phyloP scores from a whole-genome alignment of 768 basidiomycete genomes.

The Tylopilus felleus region DNA sequence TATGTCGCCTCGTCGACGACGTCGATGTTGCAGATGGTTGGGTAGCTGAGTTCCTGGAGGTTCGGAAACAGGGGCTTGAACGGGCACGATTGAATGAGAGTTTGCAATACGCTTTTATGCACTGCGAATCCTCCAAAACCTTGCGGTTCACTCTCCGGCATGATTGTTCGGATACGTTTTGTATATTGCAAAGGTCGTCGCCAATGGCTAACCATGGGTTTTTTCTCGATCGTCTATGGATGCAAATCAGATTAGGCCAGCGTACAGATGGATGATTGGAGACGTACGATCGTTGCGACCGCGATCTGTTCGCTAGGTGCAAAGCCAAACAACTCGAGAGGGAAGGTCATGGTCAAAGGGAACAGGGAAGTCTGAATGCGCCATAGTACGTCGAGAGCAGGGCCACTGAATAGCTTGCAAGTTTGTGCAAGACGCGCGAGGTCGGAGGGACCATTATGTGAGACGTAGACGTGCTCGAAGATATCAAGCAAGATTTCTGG shows the following conservation, averaged over 20 bases:
- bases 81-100: conserved; percentile 21
- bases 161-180: conserved; percentile 15
- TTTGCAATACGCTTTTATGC: conserved; percentile 16
- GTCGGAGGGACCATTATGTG: conserved; percentile 4
- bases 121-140: conserved; percentile 13
- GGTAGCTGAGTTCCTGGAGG: conserved; percentile 20
- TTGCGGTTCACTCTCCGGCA: conserved; percentile 3
- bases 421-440: conserved; percentile 15
- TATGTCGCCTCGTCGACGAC: conserved; percentile 13
- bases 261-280: background rate
- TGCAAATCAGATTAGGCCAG: background rate
- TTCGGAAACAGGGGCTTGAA: conserved; percentile 20
- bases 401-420: conserved; percentile 15
- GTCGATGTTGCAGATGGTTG: conserved; percentile 18
- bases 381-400: conserved; percentile 25
- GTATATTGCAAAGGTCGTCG: conserved; percentile 15
- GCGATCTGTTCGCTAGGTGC: conserved; percentile 14
- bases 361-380: conserved; percentile 17
- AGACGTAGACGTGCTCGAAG: conserved; percentile 16
- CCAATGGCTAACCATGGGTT: conserved; percentile 16
- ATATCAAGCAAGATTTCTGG: conserved; percentile 15
- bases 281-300: conserved; percentile 16
- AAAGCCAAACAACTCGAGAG: conserved; percentile 15
- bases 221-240: conserved; percentile 13
- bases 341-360: conserved; percentile 16